phyloP scores from a whole-genome alignment of 2,329 filamentous ascomycete species.

The Hypocrella siamensis region DNA sequence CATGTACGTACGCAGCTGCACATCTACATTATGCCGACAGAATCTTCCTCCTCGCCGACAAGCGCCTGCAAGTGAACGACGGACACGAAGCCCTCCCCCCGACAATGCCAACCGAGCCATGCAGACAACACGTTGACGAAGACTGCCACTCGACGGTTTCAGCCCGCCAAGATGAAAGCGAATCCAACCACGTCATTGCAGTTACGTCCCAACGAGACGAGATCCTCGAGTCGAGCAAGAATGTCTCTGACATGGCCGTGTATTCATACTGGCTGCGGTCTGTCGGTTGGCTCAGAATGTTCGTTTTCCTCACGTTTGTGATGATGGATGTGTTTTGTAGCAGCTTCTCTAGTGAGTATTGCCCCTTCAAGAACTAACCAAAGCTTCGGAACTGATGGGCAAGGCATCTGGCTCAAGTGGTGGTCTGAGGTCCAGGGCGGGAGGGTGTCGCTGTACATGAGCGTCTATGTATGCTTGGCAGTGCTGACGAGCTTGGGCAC shows the following conservation, averaged over 20 bases:
- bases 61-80: slow-evolving; percentile 1
- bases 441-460: slow-evolving; percentile 7
- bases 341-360: slow-evolving; percentile 4
- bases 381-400: not conserved
- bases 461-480: slow-evolving; percentile 5
- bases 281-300: slow-evolving; percentile 5
- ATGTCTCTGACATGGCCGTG: slow-evolving; percentile 4
- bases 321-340: slow-evolving; percentile 5
- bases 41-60: slow-evolving; percentile 3
- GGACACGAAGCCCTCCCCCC: not conserved
- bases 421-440: slow-evolving; percentile 11
- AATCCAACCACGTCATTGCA: too few relatives aligned
- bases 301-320: slow-evolving; percentile 3
- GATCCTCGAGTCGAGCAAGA: slow-evolving; percentile 2
- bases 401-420: slow-evolving; percentile 15
- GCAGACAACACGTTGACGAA: too few relatives aligned
- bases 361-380: not conserved
- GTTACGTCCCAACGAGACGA: slow-evolving; percentile 3
- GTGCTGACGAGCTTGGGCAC: slow-evolving; percentile 2
- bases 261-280: slow-evolving; percentile 7
- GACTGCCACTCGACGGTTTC: not conserved
- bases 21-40: slow-evolving; percentile 5
- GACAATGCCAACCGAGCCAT: not conserved
- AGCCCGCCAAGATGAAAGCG: not conserved
- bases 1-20: too few relatives aligned